phyloP scores from a whole-genome alignment of 2,329 filamentous ascomycete genomes.

The Dothideomycetes sp. region DNA sequence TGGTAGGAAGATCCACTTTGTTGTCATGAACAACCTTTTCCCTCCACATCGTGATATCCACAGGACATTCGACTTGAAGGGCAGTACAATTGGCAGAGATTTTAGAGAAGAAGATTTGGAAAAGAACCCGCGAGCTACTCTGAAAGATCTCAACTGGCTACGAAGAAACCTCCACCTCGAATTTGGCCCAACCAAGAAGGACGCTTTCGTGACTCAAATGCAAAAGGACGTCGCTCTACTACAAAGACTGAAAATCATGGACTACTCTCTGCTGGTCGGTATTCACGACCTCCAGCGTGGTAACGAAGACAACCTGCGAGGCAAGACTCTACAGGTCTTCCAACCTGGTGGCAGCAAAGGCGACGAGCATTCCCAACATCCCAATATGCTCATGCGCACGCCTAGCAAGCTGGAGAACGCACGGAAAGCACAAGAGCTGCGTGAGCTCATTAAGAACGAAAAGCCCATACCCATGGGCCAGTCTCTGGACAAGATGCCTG shows the following conservation, averaged over 20 bases:
- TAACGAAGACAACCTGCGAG: constrained; percentile 86
- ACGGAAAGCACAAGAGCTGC: constrained; percentile 79
- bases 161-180: constrained; percentile 77
- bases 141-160: constrained; percentile 97
- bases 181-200: constrained; percentile 79
- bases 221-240: constrained; percentile 77
- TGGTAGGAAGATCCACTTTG: constrained; percentile 96
- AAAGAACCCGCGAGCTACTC: constrained; percentile 79
- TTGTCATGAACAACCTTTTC: constrained; percentile 99
- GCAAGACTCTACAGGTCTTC: constrained; percentile 88
- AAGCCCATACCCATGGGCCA: constrained; percentile 88
- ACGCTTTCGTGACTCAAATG: constrained; percentile 80
- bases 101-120: constrained; percentile 81
- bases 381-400: constrained; percentile 68
- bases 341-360: constrained; percentile 65
- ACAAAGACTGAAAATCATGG: constrained; percentile 91
- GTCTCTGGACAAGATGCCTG: constrained; percentile 75
- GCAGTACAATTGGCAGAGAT: constrained; percentile 87
- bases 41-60: constrained; percentile 96
- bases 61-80: constrained; percentile 92
- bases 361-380: constrained; percentile 22
- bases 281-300: constrained; percentile 85
- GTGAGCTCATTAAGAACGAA: constrained; percentile 86
- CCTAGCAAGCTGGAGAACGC: constrained; percentile 89
- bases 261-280: constrained; percentile 90